These are phyloP conservation scores for Strombidium stylifer DNA, from an alignment of 73 alveolate species.

Conservation along the genomic window DNA sequence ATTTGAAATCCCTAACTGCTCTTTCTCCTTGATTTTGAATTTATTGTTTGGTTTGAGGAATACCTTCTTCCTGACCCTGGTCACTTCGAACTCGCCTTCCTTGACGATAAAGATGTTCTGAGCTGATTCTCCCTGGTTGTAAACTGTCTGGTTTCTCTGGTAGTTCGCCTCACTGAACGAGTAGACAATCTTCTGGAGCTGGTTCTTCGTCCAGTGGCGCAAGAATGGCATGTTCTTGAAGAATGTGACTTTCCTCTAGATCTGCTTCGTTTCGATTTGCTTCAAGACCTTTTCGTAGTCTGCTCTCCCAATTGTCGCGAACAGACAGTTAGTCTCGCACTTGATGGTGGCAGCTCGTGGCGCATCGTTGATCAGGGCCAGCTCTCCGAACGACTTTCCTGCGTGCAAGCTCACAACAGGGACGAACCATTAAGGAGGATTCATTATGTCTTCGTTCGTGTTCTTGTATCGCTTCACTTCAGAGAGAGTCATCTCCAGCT, in stretches of 20 bases:
- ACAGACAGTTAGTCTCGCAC: constrained; percentile 28
- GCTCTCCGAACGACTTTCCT: constrained; percentile 54
- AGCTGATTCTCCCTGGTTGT: constrained; percentile 37
- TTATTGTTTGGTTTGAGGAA: background rate
- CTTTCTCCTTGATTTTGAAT: background rate
- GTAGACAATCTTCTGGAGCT: constrained; percentile 19
- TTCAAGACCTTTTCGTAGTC: constrained; percentile 38
- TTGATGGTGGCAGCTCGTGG: constrained; percentile 59
- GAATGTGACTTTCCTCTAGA: constrained; percentile 19
- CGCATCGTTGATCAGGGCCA: constrained; percentile 47
- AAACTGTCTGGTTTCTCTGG: constrained; percentile 17
- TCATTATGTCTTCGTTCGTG: background rate
- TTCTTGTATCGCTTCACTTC: background rate
- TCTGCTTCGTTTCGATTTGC: constrained; percentile 19
- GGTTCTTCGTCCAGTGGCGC: constrained; percentile 13
- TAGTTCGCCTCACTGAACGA: constrained; percentile 26
- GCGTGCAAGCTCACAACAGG: constrained; percentile 39
- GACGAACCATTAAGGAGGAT: background rate
- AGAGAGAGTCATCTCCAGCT: background rate
- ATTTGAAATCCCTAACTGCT: too few species aligned
- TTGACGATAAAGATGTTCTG: constrained; percentile 19
- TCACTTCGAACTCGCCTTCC: constrained; percentile 44
- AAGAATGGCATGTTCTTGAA: constrained; percentile 32
- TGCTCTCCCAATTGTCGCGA: constrained; percentile 31
- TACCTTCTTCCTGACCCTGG: too few species aligned